Base-by-base conservation (phyloP, 2,329 filamentous ascomycete species). In the Pseudogymnoascus verrucosus region DNA sequence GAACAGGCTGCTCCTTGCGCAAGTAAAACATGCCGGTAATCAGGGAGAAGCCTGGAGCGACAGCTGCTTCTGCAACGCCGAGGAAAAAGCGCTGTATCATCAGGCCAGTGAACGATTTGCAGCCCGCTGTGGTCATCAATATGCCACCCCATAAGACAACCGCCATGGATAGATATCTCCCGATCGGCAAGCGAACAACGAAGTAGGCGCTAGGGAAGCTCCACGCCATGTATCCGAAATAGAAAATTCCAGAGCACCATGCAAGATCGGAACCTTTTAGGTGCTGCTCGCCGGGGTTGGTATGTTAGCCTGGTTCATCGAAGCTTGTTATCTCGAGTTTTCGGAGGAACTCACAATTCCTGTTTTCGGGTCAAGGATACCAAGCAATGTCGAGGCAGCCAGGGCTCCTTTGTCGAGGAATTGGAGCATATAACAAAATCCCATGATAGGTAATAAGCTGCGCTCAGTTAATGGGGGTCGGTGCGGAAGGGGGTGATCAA, bases 381-480 rank as follows among this genome's bases (percentile, higher is more conserved):
- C 82, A 67, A 84, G 84, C 39, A 85, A 80, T 4, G 82, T 82
- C 0, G 83, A 82, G 67, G 84, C 84, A 34, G 76, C 79, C 7
- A 82, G 68, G 0, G 78, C 81, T 0, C 79, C 82, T 74, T 82
- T 70, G 44, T 70, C 68, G 19, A 68, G 40, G 16, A 68, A 70
- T 63, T 70, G 66, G 14, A 69, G 40, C 40, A 64, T 60, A 64
- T 70, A 69, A 11, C 66, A 68, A 11, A 70, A 64, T 31, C 65
- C 67, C 14, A 68, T 40, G 4, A 69, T 60, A 39, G 68, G 68
- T 23, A 69, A 21, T 10, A 69, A 51, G 12, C 65, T 65, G 36
- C 12, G 47, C 61, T 57, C n/a, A 16, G 47, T 57, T 57, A 57
- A 57, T 19, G 47, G 47, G n/a, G 14, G 47, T n/a, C 8, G 10